Percentiles rank a stretch among this genome's conserved stretches.
Conservation (phyloP, 139 green algal genomes). For the Diplosphaera chodatii region DNA sequence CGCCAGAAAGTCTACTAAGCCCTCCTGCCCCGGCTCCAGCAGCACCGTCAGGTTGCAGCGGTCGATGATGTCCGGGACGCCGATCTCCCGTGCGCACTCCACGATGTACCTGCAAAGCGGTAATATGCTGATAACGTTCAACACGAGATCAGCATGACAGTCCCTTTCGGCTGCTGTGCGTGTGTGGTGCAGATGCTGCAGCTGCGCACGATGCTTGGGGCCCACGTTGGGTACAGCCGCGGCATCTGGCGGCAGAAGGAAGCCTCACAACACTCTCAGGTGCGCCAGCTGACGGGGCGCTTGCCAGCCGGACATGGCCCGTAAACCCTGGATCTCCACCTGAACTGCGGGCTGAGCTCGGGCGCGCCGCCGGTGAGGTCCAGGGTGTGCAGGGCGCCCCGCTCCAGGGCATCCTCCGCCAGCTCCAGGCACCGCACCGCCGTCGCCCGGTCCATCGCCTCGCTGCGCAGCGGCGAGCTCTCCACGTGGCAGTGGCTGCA, state of each 20-base stretch:
- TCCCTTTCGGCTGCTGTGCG: too few relatives aligned
- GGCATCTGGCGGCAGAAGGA: too few relatives aligned
- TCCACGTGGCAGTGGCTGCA: constrained; percentile 98
- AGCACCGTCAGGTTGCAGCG: constrained; percentile 98
- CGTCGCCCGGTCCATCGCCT: constrained; percentile 65
- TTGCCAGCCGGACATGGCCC: too few relatives aligned
- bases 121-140: too few relatives aligned
- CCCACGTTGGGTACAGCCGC: too few relatives aligned
- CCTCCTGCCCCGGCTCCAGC: constrained; percentile 87
- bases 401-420: constrained; percentile 30
- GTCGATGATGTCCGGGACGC: constrained; percentile 84
- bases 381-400: constrained; percentile 57
- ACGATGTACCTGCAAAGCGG: constrained; percentile 85
- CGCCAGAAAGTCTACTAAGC: constrained; percentile 82
- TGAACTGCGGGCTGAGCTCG: constrained; percentile 84
- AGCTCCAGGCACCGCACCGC: constrained; percentile 71
- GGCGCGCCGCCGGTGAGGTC: constrained; percentile 94
- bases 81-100: constrained; percentile 47
- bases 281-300: too few relatives aligned
- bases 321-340: constrained; percentile 19
- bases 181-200: too few relatives aligned
- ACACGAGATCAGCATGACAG: too few relatives aligned
- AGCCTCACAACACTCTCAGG: too few relatives aligned
- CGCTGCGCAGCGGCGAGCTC: constrained; percentile 71
- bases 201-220: too few relatives aligned